phyloP scores from a whole-genome alignment of 2,329 filamentous ascomycete genomes.

The Raffaelea deltoideospora region DNA sequence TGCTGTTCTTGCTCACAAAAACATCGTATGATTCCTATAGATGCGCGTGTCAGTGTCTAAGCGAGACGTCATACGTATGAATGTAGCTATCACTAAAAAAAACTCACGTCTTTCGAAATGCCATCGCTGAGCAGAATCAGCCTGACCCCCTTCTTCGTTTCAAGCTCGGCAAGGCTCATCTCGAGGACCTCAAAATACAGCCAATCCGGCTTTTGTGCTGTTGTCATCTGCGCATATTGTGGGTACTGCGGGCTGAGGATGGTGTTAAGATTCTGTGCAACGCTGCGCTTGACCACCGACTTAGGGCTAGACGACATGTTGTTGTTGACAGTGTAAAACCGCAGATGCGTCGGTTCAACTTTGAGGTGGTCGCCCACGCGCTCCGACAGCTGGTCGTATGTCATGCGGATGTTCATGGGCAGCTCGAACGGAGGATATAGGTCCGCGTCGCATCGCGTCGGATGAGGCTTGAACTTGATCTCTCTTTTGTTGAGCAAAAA shows the following conservation, averaged over 20 bases:
- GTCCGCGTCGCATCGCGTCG: constrained; percentile 35
- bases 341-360: constrained; percentile 71
- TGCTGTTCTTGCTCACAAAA: constrained; percentile 76
- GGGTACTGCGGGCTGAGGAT: constrained; percentile 67
- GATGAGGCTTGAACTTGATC: constrained; percentile 62
- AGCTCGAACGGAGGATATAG: constrained; percentile 57
- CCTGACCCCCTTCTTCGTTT: constrained; percentile 80
- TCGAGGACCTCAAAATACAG: constrained; percentile 90
- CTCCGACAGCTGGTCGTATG: constrained; percentile 72
- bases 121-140: constrained; percentile 79
- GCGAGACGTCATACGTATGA: too few species aligned
- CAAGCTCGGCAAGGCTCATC: constrained; percentile 82
- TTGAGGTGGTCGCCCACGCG: constrained; percentile 67
- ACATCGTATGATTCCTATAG: constrained; percentile 60
- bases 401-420: constrained; percentile 73
- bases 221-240: constrained; percentile 55
- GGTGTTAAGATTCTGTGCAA: constrained; percentile 55
- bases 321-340: constrained; percentile 76
- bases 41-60: constrained; percentile 11
- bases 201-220: constrained; percentile 57
- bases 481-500: constrained; percentile 74
- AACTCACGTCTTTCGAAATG: constrained; percentile 68
- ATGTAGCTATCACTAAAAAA: too few species aligned
- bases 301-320: constrained; percentile 61
- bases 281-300: constrained; percentile 55